These are phyloP conservation scores for Fusarium kyushuense DNA, from an alignment of 2,329 filamentous ascomycete species.

Conservation along the genomic window DNA sequence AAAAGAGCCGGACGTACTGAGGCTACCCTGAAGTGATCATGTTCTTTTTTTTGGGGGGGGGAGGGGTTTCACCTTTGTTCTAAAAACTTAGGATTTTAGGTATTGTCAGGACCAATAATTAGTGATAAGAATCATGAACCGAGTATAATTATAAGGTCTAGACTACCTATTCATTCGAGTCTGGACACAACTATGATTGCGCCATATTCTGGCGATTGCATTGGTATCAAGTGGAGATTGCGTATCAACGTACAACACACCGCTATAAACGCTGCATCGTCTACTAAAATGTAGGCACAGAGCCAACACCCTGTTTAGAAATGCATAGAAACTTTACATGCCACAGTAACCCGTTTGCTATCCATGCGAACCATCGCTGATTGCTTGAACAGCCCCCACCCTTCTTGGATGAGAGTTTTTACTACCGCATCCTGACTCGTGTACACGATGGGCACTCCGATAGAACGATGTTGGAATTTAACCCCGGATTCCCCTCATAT, in stretches of 20 bases:
- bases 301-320: background rate
- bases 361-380: background rate
- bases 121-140: too few species aligned
- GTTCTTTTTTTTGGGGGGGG: background rate
- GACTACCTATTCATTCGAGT: too few species aligned
- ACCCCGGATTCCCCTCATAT: background rate
- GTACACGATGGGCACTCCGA: background rate
- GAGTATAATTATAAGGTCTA: background rate
- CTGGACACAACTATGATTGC: background rate
- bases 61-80: background rate
- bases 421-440: background rate
- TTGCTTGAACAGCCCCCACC: background rate
- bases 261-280: background rate
- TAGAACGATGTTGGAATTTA: too few species aligned
- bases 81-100: background rate
- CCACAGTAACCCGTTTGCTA: background rate
- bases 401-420: background rate
- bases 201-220: background rate
- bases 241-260: background rate
- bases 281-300: background rate
- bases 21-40: conserved; percentile 4
- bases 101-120: too few species aligned
- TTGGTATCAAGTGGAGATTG: background rate
- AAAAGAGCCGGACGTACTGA: background rate
- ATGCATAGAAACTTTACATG: background rate